phyloP scores from a whole-genome alignment of 2,329 filamentous ascomycete species.

The Bipolaris cookei region DNA sequence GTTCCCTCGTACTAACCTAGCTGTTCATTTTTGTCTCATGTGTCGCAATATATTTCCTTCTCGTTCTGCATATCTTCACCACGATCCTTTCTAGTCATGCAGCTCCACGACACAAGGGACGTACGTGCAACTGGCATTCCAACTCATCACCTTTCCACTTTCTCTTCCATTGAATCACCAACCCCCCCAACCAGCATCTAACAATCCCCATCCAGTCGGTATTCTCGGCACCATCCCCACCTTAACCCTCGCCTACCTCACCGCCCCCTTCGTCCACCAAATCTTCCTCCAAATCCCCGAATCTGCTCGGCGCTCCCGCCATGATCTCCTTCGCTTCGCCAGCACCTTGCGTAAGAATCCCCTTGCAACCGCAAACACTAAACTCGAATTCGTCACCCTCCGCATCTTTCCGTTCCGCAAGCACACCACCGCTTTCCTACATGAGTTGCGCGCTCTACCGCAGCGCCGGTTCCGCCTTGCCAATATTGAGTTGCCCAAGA shows the following conservation, averaged over 20 bases:
- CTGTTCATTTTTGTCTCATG: too few relatives aligned
- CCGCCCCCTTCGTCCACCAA: conserved; percentile 46
- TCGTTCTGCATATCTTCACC: too few relatives aligned
- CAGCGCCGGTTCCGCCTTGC: conserved; percentile 36
- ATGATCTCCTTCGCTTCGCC: conserved; percentile 37
- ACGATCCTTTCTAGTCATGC: too few relatives aligned
- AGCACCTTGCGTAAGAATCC: conserved; percentile 22
- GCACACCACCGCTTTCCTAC: conserved; percentile 36
- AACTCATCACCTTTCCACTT: too few relatives aligned
- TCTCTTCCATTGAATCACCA: rapidly evolving
- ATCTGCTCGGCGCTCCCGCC: conserved; percentile 32
- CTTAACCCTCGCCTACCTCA: conserved; percentile 42
- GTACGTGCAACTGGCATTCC: too few relatives aligned
- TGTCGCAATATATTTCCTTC: too few relatives aligned
- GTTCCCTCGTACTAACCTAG: too few relatives aligned
- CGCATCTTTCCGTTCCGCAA: conserved; percentile 44
- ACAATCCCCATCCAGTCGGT: conserved; percentile 27
- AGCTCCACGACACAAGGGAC: too few relatives aligned
- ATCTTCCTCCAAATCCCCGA: conserved; percentile 44
- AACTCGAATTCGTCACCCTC: conserved; percentile 46
- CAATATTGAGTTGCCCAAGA: conserved; percentile 42
- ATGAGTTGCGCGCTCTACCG: conserved; percentile 44
- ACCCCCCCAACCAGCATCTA: neutral
- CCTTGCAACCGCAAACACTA: conserved; percentile 29
- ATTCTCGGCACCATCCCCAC: conserved; percentile 42